Percentiles rank a stretch among this genome's conserved stretches.
phyloP scores from a whole-genome alignment of 2,329 filamentous ascomycete species.

The Fusarium continuum region DNA sequence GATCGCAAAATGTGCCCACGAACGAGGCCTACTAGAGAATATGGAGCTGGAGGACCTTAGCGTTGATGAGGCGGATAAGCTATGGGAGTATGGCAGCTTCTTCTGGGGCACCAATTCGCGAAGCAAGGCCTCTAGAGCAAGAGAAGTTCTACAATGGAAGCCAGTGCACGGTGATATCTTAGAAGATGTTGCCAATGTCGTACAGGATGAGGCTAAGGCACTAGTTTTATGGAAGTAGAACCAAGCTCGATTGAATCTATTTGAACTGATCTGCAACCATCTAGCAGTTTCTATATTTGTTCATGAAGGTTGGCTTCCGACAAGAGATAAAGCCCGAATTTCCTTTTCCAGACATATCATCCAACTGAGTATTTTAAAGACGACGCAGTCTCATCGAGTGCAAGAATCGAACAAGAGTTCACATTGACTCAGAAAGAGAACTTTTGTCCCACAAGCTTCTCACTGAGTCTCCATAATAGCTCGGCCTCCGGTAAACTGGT shows the following conservation, averaged over 20 bases:
- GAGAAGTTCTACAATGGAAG: neutral
- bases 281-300: too few species aligned
- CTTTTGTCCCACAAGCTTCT: constrained; percentile 21
- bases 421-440: constrained; percentile 1
- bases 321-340: too few species aligned
- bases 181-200: too few species aligned
- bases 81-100: neutral
- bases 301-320: too few species aligned
- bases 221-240: too few species aligned
- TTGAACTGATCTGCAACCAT: too few species aligned
- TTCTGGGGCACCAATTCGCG: neutral
- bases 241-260: too few species aligned
- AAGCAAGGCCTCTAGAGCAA: neutral
- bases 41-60: neutral
- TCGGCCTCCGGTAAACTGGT: constrained; percentile 16
- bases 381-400: neutral
- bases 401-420: neutral
- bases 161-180: too few species aligned
- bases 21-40: neutral
- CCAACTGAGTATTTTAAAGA: too few species aligned
- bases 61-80: neutral
- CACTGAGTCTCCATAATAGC: constrained; percentile 25
- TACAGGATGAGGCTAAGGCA: too few species aligned
- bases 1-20: neutral
- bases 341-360: too few species aligned